These are phyloP conservation scores for Aureobasidium sp. DNA, from an alignment of 2,329 filamentous ascomycete genomes.

Conservation along the genomic window DNA sequence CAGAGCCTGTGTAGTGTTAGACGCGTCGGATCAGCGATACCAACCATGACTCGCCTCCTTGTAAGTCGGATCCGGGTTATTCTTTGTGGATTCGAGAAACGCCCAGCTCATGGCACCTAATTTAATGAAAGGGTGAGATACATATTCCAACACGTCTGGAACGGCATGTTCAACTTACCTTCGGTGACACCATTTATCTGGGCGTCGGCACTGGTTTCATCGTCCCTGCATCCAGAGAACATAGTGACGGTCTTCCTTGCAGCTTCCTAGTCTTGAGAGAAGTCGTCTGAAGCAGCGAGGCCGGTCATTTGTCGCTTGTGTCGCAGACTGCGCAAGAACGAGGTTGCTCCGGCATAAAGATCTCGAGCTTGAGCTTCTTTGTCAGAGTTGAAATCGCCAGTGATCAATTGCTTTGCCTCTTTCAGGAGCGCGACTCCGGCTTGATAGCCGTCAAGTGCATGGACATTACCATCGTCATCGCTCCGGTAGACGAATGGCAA, in stretches of 20 bases:
- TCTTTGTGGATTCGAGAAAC: slow-evolving; percentile 40
- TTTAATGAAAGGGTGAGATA: no score
- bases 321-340: slow-evolving; percentile 48
- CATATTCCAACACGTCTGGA: no score
- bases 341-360: slow-evolving; percentile 47
- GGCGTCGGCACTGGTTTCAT: slow-evolving; percentile 46
- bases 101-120: slow-evolving; percentile 42
- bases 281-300: slow-evolving; percentile 36
- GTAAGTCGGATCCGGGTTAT: slow-evolving; percentile 32
- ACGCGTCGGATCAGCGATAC: not conserved
- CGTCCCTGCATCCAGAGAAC: slow-evolving; percentile 46
- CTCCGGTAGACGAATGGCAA: slow-evolving; percentile 52
- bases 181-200: slow-evolving; percentile 34
- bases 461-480: slow-evolving; percentile 51
- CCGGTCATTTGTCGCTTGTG: slow-evolving; percentile 31
- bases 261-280: slow-evolving; percentile 32
- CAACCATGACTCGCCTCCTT: slow-evolving; percentile 33
- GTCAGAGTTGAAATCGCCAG: slow-evolving; percentile 41
- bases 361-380: slow-evolving; percentile 45
- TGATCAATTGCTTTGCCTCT: slow-evolving; percentile 45
- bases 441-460: slow-evolving; percentile 49
- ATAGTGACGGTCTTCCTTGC: slow-evolving; percentile 45
- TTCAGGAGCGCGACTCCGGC: slow-evolving; percentile 44
- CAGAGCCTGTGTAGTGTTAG: slow-evolving; percentile 32
- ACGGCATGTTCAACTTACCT: slow-evolving; percentile 16